Base-by-base conservation (phyloP, 2,329 filamentous ascomycete genomes). In the Claviceps arundinis region DNA sequence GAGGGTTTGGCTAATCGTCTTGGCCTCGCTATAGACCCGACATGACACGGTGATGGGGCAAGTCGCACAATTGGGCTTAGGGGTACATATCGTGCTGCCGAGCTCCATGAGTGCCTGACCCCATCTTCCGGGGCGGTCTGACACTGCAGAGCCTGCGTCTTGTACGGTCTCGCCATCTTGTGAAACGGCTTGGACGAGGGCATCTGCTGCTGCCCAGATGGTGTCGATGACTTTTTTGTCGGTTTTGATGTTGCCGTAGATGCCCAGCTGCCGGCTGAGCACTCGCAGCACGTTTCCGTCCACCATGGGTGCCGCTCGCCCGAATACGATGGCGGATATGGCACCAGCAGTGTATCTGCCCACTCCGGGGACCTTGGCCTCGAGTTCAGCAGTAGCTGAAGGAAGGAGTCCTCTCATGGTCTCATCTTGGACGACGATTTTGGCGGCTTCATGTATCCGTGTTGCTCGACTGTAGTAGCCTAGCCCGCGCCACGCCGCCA, bases 91-190 rank as follows among this genome's bases (percentile, higher is more conserved):
- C 0, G 80, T 84, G 56, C 78, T 82, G 3, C 80, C 80, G 4
- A 84, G 68, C 59, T 84, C 80, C 80, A 84, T 84, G 26, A 84
- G 64, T 0, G 77, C 80, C 60, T 84, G 80, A 0, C 81, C 81
- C 80, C 80, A 83, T 54, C 73, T 64, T 0, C 80, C 80, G 0
- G 80, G 79, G 22, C 74, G 63, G 50, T 77, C 71, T 22, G 64
- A 57, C 0, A 60, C 59, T 5, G 64, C 60, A 2, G 61, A 57
- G 8, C 56, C 54, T 0, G 24, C 5, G 37, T 53, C 57, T 8
- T 55, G 56, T 0, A 55, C 57, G 0, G 56, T 57, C 0, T 58
- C 56, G 1, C 57, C 58, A 50, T 75, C 74, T 5, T 56, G 55
- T 0, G 77, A 74, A 1, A 79, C 72, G 2, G 70, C 68, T 49